phyloP scores from a whole-genome alignment of 768 basidiomycete species.

The Mycena rosella region DNA sequence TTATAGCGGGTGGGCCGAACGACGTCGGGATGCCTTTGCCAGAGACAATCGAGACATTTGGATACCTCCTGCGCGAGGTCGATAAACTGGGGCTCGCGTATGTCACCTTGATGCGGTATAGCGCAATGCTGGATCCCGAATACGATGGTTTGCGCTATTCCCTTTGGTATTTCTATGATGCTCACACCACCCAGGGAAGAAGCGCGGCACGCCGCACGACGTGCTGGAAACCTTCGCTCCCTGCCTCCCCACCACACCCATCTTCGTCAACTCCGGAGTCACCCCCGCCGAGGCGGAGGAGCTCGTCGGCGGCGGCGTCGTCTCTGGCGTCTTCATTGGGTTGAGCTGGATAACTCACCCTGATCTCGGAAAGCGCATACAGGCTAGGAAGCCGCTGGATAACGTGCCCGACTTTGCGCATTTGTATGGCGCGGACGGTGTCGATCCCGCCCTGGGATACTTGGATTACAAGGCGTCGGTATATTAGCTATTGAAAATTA shows the following conservation, averaged over 20 bases:
- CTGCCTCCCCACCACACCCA: conserved; percentile 50
- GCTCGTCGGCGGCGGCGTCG: conserved; percentile 48
- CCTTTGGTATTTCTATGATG: neutral
- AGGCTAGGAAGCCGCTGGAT: conserved; percentile 50
- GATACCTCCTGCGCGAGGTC: conserved; percentile 36
- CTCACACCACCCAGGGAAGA: conserved; percentile 41
- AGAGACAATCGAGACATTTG: conserved; percentile 40
- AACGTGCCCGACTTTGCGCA: conserved; percentile 42
- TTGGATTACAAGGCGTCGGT: too few relatives aligned
- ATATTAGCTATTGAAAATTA: too few relatives aligned
- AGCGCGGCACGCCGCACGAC: conserved; percentile 53
- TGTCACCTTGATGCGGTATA: conserved; percentile 48
- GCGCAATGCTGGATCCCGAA: conserved; percentile 38
- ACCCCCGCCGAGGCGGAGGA: conserved; percentile 52
- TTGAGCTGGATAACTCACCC: conserved; percentile 54
- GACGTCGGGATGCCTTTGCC: conserved; percentile 37
- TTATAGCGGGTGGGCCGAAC: conserved; percentile 1
- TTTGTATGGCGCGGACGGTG: too few relatives aligned
- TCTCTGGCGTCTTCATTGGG: conserved; percentile 54
- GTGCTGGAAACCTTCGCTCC: conserved; percentile 52
- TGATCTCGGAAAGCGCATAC: conserved; percentile 53
- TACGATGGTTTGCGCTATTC: conserved; percentile 45
- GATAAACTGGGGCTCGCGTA: conserved; percentile 42
- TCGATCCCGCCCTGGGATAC: too few relatives aligned
- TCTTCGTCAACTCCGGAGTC: conserved; percentile 53